Evolutionary conservation across 148 eudicot species (phyloP).

Genomic region (Hydrangea macrophylla): DNA sequence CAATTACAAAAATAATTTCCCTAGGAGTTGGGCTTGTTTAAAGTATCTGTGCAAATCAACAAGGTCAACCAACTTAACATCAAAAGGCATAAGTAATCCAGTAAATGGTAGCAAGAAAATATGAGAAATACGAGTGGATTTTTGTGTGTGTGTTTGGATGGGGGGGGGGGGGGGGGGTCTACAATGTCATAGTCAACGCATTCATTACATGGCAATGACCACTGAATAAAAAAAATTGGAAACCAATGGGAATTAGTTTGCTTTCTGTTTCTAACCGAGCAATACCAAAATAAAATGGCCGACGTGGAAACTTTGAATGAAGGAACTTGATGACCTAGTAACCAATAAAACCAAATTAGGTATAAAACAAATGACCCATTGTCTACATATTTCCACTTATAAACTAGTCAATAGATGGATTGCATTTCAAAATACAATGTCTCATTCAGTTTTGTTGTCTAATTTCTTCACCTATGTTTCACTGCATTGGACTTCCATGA

Average conservation of each 20-base stretch:
- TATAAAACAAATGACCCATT: not conserved
- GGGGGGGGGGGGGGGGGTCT: not conserved
- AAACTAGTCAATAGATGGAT: too few species aligned
- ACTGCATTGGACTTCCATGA: not conserved
- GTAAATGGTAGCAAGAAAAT: not conserved
- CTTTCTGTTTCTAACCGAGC: not conserved
- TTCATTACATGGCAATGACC: not conserved
- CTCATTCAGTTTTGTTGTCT: not conserved
- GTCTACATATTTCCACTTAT: not conserved
- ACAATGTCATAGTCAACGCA: not conserved
- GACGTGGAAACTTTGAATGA: not conserved
- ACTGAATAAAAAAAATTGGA: not conserved
- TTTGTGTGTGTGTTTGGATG: too few species aligned
- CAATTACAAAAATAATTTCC: conserved; percentile 57
- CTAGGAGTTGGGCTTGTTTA: conserved; percentile 24
- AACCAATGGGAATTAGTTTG: not conserved
- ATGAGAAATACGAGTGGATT: not conserved
- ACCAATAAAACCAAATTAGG: not conserved
- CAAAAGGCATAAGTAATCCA: not conserved
- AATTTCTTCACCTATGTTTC: not conserved
- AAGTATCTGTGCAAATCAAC: conserved; percentile 28
- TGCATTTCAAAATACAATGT: not conserved
- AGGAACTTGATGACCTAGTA: not conserved
- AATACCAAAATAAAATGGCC: not conserved
- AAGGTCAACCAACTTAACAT: not conserved